A percentile compares a stretch with the other conserved stretches of the same genome.
Evolutionary conservation across 2,329 filamentous ascomycete genomes (phyloP).

Genomic region (Neonectria faginata): DNA sequence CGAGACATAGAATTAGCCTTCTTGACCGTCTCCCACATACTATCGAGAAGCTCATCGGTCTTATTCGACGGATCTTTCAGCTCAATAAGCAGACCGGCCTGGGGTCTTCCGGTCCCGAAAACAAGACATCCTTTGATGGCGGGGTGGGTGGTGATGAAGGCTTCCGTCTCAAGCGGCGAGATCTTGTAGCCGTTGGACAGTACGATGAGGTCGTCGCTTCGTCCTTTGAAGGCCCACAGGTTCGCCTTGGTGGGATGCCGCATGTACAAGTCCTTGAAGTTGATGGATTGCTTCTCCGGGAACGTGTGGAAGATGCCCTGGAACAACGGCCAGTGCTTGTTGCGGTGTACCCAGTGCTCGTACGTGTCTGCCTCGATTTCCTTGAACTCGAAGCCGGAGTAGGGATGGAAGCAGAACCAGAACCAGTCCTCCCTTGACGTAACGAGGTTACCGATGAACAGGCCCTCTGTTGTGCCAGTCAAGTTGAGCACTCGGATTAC

Average conservation of each 20-base stretch:
- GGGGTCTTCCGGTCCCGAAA: slow-evolving; percentile 43
- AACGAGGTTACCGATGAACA: slow-evolving; percentile 50
- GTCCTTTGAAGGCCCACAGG: slow-evolving; percentile 47
- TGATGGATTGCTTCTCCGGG: slow-evolving; percentile 42
- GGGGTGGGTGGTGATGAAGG: slow-evolving; percentile 42
- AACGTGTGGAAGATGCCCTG: slow-evolving; percentile 52
- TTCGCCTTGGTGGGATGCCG: slow-evolving; percentile 44
- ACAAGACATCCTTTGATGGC: slow-evolving; percentile 45
- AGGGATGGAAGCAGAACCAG: slow-evolving; percentile 51
- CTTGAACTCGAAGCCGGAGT: slow-evolving; percentile 51
- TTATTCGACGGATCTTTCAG: slow-evolving; percentile 38
- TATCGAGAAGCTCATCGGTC: slow-evolving; percentile 50
- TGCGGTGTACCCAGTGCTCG: slow-evolving; percentile 50
- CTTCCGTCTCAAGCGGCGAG: slow-evolving; percentile 47
- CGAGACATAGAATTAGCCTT: slow-evolving; percentile 55
- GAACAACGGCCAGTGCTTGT: slow-evolving; percentile 46
- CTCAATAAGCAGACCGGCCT: slow-evolving; percentile 46
- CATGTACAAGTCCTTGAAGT: slow-evolving; percentile 48
- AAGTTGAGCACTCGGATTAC: slow-evolving; percentile 50
- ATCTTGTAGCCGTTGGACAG: slow-evolving; percentile 50
- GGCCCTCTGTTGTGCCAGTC: slow-evolving; percentile 50
- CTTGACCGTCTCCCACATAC: slow-evolving; percentile 59
- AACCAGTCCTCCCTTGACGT: slow-evolving; percentile 46
- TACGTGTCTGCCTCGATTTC: slow-evolving; percentile 46
- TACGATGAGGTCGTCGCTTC: slow-evolving; percentile 48